Percentiles rank a stretch among this genome's conserved stretches.
phyloP scores from a whole-genome alignment of 139 green algal species.

The Haematococcus sp. region DNA sequence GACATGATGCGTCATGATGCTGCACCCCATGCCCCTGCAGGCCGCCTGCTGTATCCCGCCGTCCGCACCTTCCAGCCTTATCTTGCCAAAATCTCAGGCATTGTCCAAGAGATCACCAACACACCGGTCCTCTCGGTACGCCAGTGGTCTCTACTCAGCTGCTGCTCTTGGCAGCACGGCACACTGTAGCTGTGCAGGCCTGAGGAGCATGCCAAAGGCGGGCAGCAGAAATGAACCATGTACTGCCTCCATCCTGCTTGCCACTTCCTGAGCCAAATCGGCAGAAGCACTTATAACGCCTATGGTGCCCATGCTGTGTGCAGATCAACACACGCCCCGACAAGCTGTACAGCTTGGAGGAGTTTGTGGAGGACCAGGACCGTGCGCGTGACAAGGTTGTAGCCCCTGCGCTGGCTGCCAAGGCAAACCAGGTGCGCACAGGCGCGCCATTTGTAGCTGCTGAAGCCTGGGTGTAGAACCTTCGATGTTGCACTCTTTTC shows the following conservation, averaged over 20 bases:
- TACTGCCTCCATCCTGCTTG: too few species aligned
- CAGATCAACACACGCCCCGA: slow-evolving; percentile 34
- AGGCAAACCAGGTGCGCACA: slow-evolving; percentile 2
- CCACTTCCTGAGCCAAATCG: too few species aligned
- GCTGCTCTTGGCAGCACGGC: too few species aligned
- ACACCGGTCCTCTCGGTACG: slow-evolving; percentile 23
- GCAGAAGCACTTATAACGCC: too few species aligned
- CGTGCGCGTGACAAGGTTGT: slow-evolving; percentile 13
- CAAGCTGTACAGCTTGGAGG: slow-evolving; percentile 35
- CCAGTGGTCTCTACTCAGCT: not conserved
- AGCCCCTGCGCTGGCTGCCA: slow-evolving; percentile 2
- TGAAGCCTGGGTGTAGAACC: too few species aligned
- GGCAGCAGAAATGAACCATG: too few species aligned
- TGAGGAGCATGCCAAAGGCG: too few species aligned
- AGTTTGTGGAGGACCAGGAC: slow-evolving; percentile 43
- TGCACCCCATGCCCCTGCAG: too few species aligned
- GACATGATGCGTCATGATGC: too few species aligned
- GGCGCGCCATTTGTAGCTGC: too few species aligned
- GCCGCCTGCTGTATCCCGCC: not conserved
- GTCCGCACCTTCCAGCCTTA: slow-evolving; percentile 23
- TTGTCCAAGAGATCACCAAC: slow-evolving; percentile 15
- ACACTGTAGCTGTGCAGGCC: too few species aligned
- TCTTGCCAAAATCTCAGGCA: not conserved
- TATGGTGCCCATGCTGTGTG: not conserved
- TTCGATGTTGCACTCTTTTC: too few species aligned